Evolutionary conservation across 139 green algal genomes (phyloP), one percentile per base, ranked within the genome.

Genomic region (Tetratostichococcus sp.): DNA sequence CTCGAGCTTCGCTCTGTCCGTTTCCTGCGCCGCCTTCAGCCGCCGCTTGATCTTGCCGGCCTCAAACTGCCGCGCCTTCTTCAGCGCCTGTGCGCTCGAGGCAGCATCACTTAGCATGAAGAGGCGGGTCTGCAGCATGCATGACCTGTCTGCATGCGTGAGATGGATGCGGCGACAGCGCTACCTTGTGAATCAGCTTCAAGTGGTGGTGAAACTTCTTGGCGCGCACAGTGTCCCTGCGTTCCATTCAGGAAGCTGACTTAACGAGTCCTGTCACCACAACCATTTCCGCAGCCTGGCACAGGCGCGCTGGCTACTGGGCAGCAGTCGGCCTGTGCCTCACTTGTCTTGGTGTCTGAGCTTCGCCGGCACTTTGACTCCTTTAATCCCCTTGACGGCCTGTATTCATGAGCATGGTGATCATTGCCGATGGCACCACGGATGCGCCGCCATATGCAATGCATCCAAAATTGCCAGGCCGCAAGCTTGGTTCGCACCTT

Each of bases 11-110:
- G 26, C 26, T 34, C 62, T 68, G 6, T 34, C 62, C 22, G n/a
- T 5, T 22, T 14, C 62, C 19, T 4, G 26, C 28, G 30, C 28
- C 26, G 62, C 62, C 26, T 68, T 68, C 28, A 68, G 62, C 26
- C 62, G 62, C 62, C 62, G 62, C 28, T 32, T 68, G 28, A 68
- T 4, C 62, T 68, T 68, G n/a, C 62, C 62, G 28, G 34, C 26
- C 62, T 68, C 62, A 34, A 68, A 68, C 62, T 68, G 62, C 62
- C 28, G n/a, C 5, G 62, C 62, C 62, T 68, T 68, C 26, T 68
- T 68, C 5, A 68, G 8, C 5, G 30, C 62, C 62, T 68, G 62
- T 23, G 22, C 17, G n/a, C n/a, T 16, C 19, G 14, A n/a, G 6
- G 23, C 8, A 11, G 6, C 58, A 31, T n/a, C 17, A 19, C 58